phyloP scores from a whole-genome alignment of 108 stramenopile genomes.

The Schizochytrium sp. region DNA sequence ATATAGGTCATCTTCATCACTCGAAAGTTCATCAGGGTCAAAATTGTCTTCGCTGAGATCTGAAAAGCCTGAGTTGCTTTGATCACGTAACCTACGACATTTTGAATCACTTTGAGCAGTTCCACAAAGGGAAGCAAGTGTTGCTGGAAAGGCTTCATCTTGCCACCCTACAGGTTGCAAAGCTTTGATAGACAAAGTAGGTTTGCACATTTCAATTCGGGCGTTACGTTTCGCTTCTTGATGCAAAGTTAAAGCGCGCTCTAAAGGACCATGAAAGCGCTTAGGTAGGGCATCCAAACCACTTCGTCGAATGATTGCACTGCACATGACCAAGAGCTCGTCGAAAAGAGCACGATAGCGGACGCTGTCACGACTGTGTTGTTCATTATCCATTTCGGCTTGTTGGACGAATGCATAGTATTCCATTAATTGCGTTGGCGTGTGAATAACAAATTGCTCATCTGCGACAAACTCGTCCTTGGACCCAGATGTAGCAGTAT shows the following conservation, averaged over 20 bases:
- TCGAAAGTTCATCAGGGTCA: too few species aligned
- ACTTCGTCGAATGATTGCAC: not conserved
- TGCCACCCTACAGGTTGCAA: too few species aligned
- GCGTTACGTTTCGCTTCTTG: not conserved
- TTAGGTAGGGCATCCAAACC: not conserved
- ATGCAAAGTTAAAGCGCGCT: not conserved
- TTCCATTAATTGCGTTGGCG: not conserved
- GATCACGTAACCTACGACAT: too few species aligned
- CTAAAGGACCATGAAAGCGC: not conserved
- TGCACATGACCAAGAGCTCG: constrained; percentile 42
- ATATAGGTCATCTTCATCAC: too few species aligned
- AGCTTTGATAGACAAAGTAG: too few species aligned
- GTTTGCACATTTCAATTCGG: too few species aligned
- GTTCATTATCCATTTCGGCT: not conserved
- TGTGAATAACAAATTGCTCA: not conserved
- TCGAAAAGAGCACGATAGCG: not conserved
- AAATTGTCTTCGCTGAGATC: too few species aligned
- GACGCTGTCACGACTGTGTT: not conserved
- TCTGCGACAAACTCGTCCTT: not conserved
- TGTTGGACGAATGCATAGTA: not conserved
- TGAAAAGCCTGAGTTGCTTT: too few species aligned
- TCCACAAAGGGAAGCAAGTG: too few species aligned
- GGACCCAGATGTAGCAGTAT: not conserved
- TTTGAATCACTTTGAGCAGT: too few species aligned
- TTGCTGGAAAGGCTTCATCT: too few species aligned